Base-by-base conservation (phyloP, 2,329 filamentous ascomycete species). In the Hypomyces perniciosus region DNA sequence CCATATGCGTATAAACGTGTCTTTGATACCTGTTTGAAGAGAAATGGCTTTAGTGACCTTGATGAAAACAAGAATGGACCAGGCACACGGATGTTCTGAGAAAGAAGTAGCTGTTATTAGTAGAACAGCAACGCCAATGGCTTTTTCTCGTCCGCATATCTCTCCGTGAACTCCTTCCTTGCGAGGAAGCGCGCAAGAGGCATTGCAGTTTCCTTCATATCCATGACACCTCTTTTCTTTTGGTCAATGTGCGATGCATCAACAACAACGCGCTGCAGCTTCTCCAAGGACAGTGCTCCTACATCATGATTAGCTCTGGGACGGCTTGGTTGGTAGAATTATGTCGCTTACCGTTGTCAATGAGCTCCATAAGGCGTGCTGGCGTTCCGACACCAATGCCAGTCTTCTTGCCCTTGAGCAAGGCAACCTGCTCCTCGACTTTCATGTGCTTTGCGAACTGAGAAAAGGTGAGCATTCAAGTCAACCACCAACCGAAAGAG, bases 391-490 rank as follows among this genome's bases (percentile, higher is more conserved):
- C 89, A 3, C 87, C 91, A 56, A 97, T 88, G 29, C 90, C 89
- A 9, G 90, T 88, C 54, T 85, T 84, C 58, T 71, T 75, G 48
- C 71, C 77, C 61, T 86, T 78, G 39, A 95, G 81, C 64, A 87
- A 88, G 53, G 85, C 77, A 47, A 91, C 82, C 33, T 91, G 88
- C 61, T 97, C 92, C 48, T 88, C 81, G 8, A 99, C 71, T 71
- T 99, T 99, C 74, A 99, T 95, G 68, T 99, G 93, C 69, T 99
- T 99, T 31, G 93, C 92, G 68, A 99, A 99, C 65, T 81, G 48
- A 4, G 31, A 8, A 4, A 31, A 31, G 43, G 52, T 61, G 13
- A 59, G 56, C 4, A 42, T 37, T 37, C 5, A 9, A 37, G 34
- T 9, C 34, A 12, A 27, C 12, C 20, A 42, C 40, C 20, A 29